Conservation (phyloP, 2,329 filamentous ascomycete genomes). For the Polytolypa hystricis region DNA sequence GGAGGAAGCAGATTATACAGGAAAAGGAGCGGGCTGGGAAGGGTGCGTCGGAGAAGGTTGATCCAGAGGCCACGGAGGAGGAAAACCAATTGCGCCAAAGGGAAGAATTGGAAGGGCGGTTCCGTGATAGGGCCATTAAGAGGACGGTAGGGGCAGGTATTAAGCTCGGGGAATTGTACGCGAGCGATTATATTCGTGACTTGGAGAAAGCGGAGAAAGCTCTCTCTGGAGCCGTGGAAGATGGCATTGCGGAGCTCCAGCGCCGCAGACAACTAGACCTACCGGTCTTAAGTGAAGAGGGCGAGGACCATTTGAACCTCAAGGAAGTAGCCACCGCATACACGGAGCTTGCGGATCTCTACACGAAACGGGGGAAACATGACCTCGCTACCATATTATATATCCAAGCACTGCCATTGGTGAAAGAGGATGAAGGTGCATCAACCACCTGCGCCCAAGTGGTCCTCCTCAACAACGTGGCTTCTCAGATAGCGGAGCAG, state of each 20-base stretch:
- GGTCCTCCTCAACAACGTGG: slow-evolving; percentile 53
- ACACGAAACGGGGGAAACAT: slow-evolving; percentile 61
- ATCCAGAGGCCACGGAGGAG: slow-evolving; percentile 12
- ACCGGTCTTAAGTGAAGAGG: slow-evolving; percentile 46
- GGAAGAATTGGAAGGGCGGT: slow-evolving; percentile 26
- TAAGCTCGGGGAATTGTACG: slow-evolving; percentile 77
- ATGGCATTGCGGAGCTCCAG: slow-evolving; percentile 61
- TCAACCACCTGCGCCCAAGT: slow-evolving; percentile 62
- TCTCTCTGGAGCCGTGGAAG: slow-evolving; percentile 72
- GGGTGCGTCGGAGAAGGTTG: slow-evolving; percentile 10
- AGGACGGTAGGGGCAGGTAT: slow-evolving; percentile 66
- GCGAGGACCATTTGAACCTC: slow-evolving; percentile 27
- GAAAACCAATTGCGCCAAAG: slow-evolving; percentile 12
- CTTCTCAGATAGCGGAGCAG: slow-evolving; percentile 35
- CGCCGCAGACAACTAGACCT: slow-evolving; percentile 56
- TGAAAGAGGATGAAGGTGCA: slow-evolving; percentile 34
- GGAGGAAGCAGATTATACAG: slow-evolving; percentile 14
- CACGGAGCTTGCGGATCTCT: slow-evolving; percentile 61
- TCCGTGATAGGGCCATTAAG: slow-evolving; percentile 42
- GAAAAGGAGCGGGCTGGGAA: slow-evolving; percentile 10
- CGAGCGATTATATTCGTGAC: slow-evolving; percentile 63
- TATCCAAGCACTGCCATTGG: slow-evolving; percentile 68
- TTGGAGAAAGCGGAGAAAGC: slow-evolving; percentile 62
- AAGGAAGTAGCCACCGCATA: slow-evolving; percentile 26
- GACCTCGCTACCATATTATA: slow-evolving; percentile 78